A percentile compares a stretch with the other conserved stretches of the same genome.
Evolutionary conservation across 805 yeast species (phyloP).

Genomic region (Candida golubevii): DNA sequence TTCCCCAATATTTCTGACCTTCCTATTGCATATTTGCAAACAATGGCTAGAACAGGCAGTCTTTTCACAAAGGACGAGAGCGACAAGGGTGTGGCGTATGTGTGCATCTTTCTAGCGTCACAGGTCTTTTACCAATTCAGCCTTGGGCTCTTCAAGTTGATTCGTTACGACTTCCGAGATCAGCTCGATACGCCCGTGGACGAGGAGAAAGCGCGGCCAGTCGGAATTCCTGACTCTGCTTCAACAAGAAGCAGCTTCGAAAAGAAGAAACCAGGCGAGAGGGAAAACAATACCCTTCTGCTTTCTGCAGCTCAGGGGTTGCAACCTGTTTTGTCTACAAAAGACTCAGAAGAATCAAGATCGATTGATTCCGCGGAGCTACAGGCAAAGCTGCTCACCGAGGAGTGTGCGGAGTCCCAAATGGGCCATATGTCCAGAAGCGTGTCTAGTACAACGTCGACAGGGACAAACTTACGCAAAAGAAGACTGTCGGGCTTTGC

Average conservation of each 20-base stretch:
- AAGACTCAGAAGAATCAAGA: conserved; percentile 1
- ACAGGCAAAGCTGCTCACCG: conserved; percentile 6
- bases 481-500: conserved; percentile 2
- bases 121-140: conserved; percentile 69
- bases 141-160: conserved; percentile 65
- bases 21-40: conserved; percentile 79
- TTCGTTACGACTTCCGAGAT: conserved; percentile 64
- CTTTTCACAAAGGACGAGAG: conserved; percentile 56
- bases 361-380: conserved; percentile 4
- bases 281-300: not conserved
- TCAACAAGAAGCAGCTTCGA: not conserved
- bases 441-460: not conserved
- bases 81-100: conserved; percentile 75
- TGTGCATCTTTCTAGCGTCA: conserved; percentile 68
- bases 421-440: not conserved
- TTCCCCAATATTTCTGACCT: conserved; percentile 79
- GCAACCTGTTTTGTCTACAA: not conserved
- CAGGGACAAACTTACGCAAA: conserved; percentile 2
- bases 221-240: not conserved
- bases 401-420: not conserved
- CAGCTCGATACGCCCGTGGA: conserved; percentile 14
- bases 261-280: not conserved
- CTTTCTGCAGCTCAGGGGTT: not conserved
- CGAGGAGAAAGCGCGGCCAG: not conserved
- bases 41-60: conserved; percentile 58